A percentile compares a stretch with the other conserved stretches of the same genome.
Evolutionary conservation across 2,329 filamentous ascomycete genomes (phyloP).

Genomic region (Xylaria sp.): DNA sequence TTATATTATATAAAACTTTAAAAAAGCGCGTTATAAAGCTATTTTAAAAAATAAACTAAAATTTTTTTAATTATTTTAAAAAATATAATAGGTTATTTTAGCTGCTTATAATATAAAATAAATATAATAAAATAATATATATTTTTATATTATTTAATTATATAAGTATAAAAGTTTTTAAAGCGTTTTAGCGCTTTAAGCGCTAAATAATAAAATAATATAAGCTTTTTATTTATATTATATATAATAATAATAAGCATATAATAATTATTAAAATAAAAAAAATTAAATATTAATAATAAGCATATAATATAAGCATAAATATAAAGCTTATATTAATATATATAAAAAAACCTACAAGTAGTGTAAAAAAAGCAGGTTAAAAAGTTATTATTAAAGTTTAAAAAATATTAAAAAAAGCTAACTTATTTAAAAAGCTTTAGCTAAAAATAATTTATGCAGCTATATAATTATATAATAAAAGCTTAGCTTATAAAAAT

Average conservation of each 20-base stretch:
- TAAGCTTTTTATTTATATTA: not conserved
- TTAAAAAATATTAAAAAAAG: not conserved
- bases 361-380: not conserved
- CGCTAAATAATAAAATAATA: not conserved
- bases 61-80: constrained; percentile 1
- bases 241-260: constrained; percentile 6
- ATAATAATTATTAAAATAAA: not conserved
- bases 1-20: not conserved
- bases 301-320: not conserved
- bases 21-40: not conserved
- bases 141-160: not conserved
- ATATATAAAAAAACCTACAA: constrained; percentile 3
- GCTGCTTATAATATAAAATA: not conserved
- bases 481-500: too few relatives aligned
- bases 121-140: constrained; percentile 10
- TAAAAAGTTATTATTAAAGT: not conserved
- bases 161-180: not conserved
- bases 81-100: not conserved
- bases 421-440: not conserved
- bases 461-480: not conserved
- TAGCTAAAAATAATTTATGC: not conserved
- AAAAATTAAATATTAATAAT: not conserved
- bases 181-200: too few relatives aligned
- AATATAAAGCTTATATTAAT: not conserved
- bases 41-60: constrained; percentile 4